A percentile compares a stretch with the other conserved stretches of the same genome.
phyloP scores from a whole-genome alignment of 768 basidiomycete species.

The Kwoniella newhampshirensis region DNA sequence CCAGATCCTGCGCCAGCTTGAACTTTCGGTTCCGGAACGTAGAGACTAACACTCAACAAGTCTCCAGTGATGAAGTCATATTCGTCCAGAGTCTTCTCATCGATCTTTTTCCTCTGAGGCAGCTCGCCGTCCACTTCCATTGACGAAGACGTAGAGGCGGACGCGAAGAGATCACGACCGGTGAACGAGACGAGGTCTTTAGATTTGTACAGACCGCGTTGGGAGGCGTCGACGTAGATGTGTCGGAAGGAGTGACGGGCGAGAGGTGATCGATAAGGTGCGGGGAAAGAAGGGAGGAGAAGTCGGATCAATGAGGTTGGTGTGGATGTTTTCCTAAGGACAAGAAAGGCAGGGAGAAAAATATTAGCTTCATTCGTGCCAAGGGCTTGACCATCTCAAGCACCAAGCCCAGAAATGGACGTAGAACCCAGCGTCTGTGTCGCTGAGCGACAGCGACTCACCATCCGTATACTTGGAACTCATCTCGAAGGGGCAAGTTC shows the following conservation, averaged over 20 bases:
- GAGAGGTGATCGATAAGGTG: constrained; percentile 42
- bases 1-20: constrained; percentile 3
- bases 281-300: constrained; percentile 40
- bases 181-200: constrained; percentile 41
- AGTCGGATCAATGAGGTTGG: constrained; percentile 41
- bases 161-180: constrained; percentile 36
- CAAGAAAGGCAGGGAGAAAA: constrained; percentile 1
- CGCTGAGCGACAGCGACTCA: constrained; percentile 9
- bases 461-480: constrained; percentile 47
- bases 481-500: constrained; percentile 39
- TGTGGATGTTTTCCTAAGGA: constrained; percentile 44
- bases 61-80: constrained; percentile 47
- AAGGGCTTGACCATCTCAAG: no score
- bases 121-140: constrained; percentile 28
- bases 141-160: not conserved
- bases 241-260: constrained; percentile 45
- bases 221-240: constrained; percentile 46
- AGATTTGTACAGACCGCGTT: constrained; percentile 37
- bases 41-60: constrained; percentile 32
- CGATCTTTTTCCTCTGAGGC: constrained; percentile 31
- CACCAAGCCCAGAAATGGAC: not conserved
- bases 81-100: constrained; percentile 43
- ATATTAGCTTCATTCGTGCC: no score
- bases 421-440: not conserved
- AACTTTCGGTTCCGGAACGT: constrained; percentile 39